phyloP scores from a whole-genome alignment of 257 asterid species.

The Eustoma russellianum region DNA sequence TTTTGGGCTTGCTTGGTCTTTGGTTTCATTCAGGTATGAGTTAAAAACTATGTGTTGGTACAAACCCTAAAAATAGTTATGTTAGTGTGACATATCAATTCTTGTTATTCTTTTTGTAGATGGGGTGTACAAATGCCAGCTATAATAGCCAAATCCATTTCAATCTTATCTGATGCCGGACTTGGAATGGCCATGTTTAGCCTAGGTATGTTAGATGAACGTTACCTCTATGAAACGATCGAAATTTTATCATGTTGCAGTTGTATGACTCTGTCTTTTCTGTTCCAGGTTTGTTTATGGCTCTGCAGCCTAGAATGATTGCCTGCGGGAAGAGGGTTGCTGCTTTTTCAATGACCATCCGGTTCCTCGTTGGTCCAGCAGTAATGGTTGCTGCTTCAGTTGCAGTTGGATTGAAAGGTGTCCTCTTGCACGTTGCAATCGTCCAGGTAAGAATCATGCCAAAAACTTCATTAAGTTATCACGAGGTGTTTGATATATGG shows the following conservation, averaged over 20 bases:
- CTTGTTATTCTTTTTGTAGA: conserved; percentile 12
- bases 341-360: conserved; percentile 29
- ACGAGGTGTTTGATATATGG: no score
- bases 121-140: conserved; percentile 42
- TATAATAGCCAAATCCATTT: conserved; percentile 31
- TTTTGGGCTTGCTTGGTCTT: conserved; percentile 34
- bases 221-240: neutral
- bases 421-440: conserved; percentile 28
- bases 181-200: conserved; percentile 51
- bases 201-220: conserved; percentile 24
- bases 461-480: neutral
- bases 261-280: neutral
- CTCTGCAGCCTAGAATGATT: conserved; percentile 36
- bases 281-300: conserved; percentile 40
- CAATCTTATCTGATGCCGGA: conserved; percentile 42
- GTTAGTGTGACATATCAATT: neutral
- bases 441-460: conserved; percentile 21
- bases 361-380: conserved; percentile 40
- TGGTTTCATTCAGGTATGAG: conserved; percentile 28
- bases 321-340: conserved; percentile 41
- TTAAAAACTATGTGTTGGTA: neutral
- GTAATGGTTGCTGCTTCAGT: conserved; percentile 44
- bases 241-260: neutral
- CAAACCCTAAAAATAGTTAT: neutral
- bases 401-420: conserved; percentile 33